Percentiles rank a stretch among this genome's conserved stretches.
Evolutionary conservation across 2,329 filamentous ascomycete species (phyloP).

Genomic region (Aspergillus sp.): DNA sequence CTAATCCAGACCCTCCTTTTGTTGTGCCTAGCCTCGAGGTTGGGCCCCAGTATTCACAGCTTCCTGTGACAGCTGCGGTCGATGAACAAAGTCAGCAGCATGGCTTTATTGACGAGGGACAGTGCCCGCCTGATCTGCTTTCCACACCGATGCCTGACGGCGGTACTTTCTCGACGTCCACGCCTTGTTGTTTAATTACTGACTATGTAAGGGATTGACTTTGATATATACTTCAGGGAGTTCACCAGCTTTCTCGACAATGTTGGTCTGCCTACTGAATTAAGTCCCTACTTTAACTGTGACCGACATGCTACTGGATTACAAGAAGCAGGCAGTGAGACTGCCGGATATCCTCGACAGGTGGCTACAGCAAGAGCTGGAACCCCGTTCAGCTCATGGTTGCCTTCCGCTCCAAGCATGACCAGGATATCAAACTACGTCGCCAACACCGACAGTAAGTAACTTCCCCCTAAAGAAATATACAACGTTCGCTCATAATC

Average conservation of each 20-base stretch:
- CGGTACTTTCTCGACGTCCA: neutral
- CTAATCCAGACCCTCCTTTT: neutral
- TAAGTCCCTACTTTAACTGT: neutral
- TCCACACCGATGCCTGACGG: neutral
- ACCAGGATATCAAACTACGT: neutral
- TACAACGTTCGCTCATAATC: neutral
- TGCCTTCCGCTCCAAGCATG: slow-evolving; percentile 7
- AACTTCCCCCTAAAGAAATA: neutral
- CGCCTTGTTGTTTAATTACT: neutral
- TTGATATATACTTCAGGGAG: slow-evolving; percentile 4
- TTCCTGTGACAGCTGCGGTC: neutral
- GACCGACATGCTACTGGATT: neutral
- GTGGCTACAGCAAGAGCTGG: neutral
- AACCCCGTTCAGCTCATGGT: slow-evolving; percentile 4
- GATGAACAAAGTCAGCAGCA: neutral
- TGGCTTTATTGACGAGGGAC: neutral
- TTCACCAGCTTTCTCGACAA: slow-evolving; percentile 9
- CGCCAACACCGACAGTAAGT: neutral
- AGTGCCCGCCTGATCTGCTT: neutral
- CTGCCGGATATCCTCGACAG: neutral
- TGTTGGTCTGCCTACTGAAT: slow-evolving; percentile 5
- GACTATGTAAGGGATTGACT: neutral
- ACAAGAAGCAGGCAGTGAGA: neutral
- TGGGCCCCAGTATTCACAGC: neutral
- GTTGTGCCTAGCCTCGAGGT: neutral